Evolutionary conservation across 441 rosid genomes (phyloP).

Genomic region (Jatropha podagrica): DNA sequence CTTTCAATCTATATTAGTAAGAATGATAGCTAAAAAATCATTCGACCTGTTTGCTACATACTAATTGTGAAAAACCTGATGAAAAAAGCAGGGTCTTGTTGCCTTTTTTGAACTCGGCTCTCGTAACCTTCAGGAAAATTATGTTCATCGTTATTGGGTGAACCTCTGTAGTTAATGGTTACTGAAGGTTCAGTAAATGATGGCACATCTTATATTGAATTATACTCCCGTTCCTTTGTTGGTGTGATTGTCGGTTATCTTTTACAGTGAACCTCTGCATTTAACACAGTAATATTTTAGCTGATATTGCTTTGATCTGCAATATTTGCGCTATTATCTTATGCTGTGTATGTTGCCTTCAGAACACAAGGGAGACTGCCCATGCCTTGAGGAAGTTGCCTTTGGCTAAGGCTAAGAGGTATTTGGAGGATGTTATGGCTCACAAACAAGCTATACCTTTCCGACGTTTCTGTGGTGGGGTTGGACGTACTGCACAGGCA

Average conservation of each 20-base stretch:
- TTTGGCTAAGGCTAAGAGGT: slow-evolving; percentile 87
- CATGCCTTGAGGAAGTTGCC: slow-evolving; percentile 72
- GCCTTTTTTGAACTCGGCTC: slow-evolving; percentile 46
- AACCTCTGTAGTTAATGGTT: slow-evolving; percentile 42
- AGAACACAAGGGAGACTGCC: slow-evolving; percentile 97
- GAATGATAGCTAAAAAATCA: too few species aligned
- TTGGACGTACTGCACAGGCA: slow-evolving; percentile 97
- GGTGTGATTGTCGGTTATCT: neutral
- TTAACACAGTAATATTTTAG: neutral
- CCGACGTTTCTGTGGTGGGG: slow-evolving; percentile 90
- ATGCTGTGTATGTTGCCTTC: neutral
- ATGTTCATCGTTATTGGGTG: slow-evolving; percentile 61
- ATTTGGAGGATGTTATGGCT: slow-evolving; percentile 91
- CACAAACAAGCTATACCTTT: slow-evolving; percentile 99
- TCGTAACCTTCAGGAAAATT: slow-evolving; percentile 65
- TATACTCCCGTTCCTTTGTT: too few species aligned
- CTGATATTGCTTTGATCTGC: neutral
- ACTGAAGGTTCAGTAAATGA: slow-evolving; percentile 59
- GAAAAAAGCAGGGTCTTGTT: slow-evolving; percentile 70
- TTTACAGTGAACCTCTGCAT: neutral
- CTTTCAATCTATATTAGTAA: neutral
- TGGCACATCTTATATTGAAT: slow-evolving; percentile 28
- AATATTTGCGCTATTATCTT: neutral
- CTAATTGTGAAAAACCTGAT: slow-evolving; percentile 29
- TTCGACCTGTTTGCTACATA: neutral